phyloP scores from a whole-genome alignment of 2,329 filamentous ascomycete genomes.

The Decorospora gaudefroyi region DNA sequence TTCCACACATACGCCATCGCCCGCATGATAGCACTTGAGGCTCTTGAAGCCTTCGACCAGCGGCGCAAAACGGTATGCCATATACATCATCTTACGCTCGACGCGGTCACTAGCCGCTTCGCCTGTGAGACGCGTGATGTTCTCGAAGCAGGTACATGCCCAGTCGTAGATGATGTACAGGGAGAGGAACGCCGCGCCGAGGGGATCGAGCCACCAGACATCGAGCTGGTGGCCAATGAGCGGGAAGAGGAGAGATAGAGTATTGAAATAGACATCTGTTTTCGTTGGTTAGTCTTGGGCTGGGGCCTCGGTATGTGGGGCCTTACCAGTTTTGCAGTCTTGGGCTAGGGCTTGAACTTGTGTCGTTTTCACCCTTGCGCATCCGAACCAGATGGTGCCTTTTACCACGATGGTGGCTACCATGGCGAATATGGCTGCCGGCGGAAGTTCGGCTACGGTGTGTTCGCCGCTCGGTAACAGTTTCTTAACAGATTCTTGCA shows the following conservation, averaged over 20 bases:
- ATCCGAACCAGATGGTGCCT: constrained; percentile 64
- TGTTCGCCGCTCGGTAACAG: constrained; percentile 58
- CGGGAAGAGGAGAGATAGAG: constrained; percentile 65
- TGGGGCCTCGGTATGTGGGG: fast-evolving
- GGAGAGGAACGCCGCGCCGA: constrained; percentile 65
- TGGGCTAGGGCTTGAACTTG: constrained; percentile 67
- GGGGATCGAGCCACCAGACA: constrained; percentile 70
- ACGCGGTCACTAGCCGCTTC: constrained; percentile 58
- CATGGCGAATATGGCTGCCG: constrained; percentile 62
- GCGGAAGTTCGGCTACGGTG: constrained; percentile 56
- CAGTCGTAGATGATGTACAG: constrained; percentile 72
- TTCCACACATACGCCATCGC: constrained; percentile 67
- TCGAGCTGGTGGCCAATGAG: constrained; percentile 62
- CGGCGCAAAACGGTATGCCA: constrained; percentile 62
- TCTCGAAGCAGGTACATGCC: constrained; percentile 64
- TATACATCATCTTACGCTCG: constrained; percentile 62
- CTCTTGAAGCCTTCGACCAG: constrained; percentile 60
- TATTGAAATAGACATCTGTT: constrained; percentile 67
- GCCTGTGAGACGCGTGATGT: constrained; percentile 64
- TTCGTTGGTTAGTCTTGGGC: constrained; percentile 6
- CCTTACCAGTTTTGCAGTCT: constrained; percentile 57
- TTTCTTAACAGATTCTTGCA: constrained; percentile 64
- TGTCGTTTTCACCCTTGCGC: constrained; percentile 63
- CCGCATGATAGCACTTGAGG: constrained; percentile 63
- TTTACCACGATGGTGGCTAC: constrained; percentile 63